phyloP scores from a whole-genome alignment of 2,329 filamentous ascomycete genomes.

The Sphaerulina vaccinii region DNA sequence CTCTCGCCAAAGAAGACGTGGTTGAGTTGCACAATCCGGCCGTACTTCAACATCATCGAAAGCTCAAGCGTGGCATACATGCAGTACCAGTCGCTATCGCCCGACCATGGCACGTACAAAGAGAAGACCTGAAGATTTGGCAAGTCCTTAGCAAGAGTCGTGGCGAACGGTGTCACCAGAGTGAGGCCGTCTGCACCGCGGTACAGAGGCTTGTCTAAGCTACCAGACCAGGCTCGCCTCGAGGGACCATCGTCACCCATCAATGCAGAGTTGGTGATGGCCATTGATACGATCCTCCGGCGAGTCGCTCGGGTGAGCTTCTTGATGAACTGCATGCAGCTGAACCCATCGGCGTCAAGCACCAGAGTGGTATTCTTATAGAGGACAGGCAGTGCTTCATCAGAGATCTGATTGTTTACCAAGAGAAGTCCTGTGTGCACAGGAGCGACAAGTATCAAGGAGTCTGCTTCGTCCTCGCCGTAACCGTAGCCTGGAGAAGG shows the following conservation, averaged over 20 bases:
- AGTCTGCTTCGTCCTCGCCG: background rate
- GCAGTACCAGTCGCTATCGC: constrained; percentile 6
- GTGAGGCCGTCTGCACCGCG: background rate
- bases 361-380: constrained; percentile 2
- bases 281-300: background rate
- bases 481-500: background rate
- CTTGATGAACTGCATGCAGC: constrained; percentile 2
- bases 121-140: background rate
- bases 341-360: constrained; percentile 4
- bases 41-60: constrained; percentile 8
- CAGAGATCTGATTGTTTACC: background rate
- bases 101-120: constrained; percentile 4
- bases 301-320: background rate
- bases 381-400: constrained; percentile 2
- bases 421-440: background rate
- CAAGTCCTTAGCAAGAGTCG: constrained; percentile 1
- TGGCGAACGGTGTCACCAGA: constrained; percentile 4
- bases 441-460: background rate
- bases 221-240: constrained; percentile 4
- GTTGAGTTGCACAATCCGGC: constrained; percentile 3
- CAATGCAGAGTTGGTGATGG: background rate
- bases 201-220: background rate
- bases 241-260: constrained; percentile 1
- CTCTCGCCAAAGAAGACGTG: constrained; percentile 6
- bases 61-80: background rate